Percentiles rank a stretch among this genome's conserved stretches.
Conservation (phyloP, 2,329 filamentous ascomycete species). For the Diaporthe sp. region DNA sequence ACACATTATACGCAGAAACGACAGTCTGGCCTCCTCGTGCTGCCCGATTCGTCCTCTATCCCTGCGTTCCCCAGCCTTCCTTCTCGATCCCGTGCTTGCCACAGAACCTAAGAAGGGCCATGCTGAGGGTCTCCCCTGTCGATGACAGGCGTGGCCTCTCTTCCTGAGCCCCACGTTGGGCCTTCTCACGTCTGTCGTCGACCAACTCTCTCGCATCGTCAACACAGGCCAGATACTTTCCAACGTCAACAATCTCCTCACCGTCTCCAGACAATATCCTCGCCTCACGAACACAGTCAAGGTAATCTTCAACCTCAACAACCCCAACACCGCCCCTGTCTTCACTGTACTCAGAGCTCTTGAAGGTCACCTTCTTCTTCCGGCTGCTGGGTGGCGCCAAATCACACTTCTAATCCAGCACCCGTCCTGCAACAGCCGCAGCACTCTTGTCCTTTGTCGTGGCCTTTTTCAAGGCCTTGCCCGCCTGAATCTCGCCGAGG, state of each 20-base stretch:
- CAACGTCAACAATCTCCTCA: constrained; percentile 5
- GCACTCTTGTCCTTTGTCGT: constrained; percentile 88
- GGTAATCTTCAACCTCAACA: constrained; percentile 30
- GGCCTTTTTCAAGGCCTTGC: constrained; percentile 86
- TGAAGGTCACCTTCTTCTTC: neutral
- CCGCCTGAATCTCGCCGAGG: constrained; percentile 86
- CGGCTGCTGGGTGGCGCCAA: constrained; percentile 1
- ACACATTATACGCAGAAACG: constrained; percentile 19
- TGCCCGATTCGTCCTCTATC: neutral
- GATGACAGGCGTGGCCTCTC: neutral
- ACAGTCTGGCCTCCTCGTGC: constrained; percentile 19
- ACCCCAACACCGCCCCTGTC: neutral
- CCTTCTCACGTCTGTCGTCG: neutral
- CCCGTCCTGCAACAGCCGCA: constrained; percentile 81
- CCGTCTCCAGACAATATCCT: constrained; percentile 16
- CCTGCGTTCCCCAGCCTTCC: neutral
- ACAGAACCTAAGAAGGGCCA: constrained; percentile 34
- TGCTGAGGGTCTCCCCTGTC: constrained; percentile 1
- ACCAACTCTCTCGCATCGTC: neutral
- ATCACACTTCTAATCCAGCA: constrained; percentile 63
- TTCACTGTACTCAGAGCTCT: constrained; percentile 19
- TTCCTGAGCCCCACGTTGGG: neutral
- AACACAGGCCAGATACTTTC: constrained; percentile 28
- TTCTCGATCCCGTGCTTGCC: constrained; percentile 29
- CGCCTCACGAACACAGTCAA: constrained; percentile 34